Evolutionary conservation across 2,329 filamentous ascomycete species (phyloP), one percentile per base, ranked within the genome.

Genomic region (Sporothrix mexicana): DNA sequence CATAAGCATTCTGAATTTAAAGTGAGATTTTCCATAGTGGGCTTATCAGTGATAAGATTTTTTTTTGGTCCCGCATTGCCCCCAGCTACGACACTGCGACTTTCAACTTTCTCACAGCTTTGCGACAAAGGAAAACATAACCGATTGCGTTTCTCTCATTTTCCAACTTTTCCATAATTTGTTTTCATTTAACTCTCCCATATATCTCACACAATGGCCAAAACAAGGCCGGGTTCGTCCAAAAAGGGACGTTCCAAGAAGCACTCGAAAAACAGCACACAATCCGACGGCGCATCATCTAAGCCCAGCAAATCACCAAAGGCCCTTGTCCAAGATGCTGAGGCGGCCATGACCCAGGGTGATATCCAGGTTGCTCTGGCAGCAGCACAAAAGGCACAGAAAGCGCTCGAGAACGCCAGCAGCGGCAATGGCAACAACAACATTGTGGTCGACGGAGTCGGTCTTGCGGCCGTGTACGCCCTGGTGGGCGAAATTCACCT

Each of bases 401-500:
- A 67, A 62, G 23, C 36, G 0, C 61, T 74, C 20, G 73, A 74
- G 53, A 30, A 20, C 20, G 67, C 59, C 84, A 61, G 68, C 25
- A 72, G 69, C 49, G 68, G 71, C 59, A 36, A 41, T 25, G 57
- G 36, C 59, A 69, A 17, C 68, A 73, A 51, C 61, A 73, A 74
- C 70, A 73, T 66, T 15, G 71, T 73, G 3, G 43, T 76, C 6
- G 74, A 71, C 67, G 75, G 74, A 13, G 73, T 76, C 3, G 75
- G 73, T 13, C 93, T 17, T 86, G 79, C 79, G 64, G 81, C 90
- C 12, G 92, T 92, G 0, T 83, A 95, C 68, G 93, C 92, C 76
- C 84, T 97, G 47, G 86, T 96, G 25, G 95, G 92, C 71, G 93
- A 97, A 78, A 93, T 97, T 78, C 87, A 90, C 77, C 87, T 97